Evolutionary conservation across 225 moss, liverwort and hornwort genomes (phyloP).

Genomic region (Pseudisothecium myosuroides): DNA sequence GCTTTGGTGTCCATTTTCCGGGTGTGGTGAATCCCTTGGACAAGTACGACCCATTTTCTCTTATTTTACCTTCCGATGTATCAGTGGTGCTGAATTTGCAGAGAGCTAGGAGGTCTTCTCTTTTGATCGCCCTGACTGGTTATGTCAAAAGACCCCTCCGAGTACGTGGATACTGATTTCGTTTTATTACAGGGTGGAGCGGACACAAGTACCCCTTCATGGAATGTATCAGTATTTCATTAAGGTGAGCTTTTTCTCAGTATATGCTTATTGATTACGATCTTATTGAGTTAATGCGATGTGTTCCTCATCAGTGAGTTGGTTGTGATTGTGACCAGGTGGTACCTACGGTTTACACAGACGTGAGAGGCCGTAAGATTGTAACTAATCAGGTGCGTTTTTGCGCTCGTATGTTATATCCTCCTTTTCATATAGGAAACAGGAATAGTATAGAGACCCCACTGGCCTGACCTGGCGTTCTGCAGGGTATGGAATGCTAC

Average conservation of each 20-base stretch:
- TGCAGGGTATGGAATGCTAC: background rate
- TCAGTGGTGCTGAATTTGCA: background rate
- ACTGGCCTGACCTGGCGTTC: background rate
- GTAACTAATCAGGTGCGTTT: constrained; percentile 67
- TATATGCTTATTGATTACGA: background rate
- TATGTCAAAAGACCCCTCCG: background rate
- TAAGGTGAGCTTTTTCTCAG: constrained; percentile 40
- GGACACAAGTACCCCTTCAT: constrained; percentile 55
- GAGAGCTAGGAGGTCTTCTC: background rate
- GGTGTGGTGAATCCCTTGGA: constrained; percentile 93
- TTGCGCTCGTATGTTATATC: background rate
- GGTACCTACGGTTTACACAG: constrained; percentile 84
- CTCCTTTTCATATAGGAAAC: background rate
- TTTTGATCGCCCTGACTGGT: background rate
- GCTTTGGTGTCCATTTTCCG: constrained; percentile 90
- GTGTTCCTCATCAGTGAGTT: background rate
- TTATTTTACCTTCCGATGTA: background rate
- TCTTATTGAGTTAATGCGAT: background rate
- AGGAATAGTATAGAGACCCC: background rate
- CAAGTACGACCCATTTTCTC: constrained; percentile 35
- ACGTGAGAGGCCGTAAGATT: constrained; percentile 71
- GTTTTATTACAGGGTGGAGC: constrained; percentile 44
- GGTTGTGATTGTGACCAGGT: constrained; percentile 33
- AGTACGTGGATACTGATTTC: background rate
- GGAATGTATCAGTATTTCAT: constrained; percentile 99